These are phyloP conservation scores for Datisca glomerata DNA, from an alignment of 306 rosid genomes.

Conservation along the genomic window DNA sequence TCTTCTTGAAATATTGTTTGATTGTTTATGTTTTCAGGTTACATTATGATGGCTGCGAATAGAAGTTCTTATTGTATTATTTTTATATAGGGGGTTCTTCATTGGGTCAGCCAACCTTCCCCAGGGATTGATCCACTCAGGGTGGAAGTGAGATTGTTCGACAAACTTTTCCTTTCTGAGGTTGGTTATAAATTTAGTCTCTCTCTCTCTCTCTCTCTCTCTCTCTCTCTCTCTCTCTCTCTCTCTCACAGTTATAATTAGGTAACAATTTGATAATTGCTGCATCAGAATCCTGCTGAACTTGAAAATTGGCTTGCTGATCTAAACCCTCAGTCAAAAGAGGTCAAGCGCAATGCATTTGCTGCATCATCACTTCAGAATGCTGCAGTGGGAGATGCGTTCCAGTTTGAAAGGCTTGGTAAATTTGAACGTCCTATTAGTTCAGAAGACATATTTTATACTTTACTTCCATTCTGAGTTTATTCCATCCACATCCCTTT, in stretches of 20 bases:
- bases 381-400: constrained; percentile 55
- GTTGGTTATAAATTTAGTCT: constrained; percentile 25
- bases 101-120: constrained; percentile 84
- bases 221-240: too few relatives aligned
- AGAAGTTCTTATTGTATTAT: background rate
- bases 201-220: background rate
- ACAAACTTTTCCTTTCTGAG: constrained; percentile 78
- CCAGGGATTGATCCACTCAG: constrained; percentile 74
- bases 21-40: constrained; percentile 2
- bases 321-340: constrained; percentile 67
- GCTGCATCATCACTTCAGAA: constrained; percentile 38
- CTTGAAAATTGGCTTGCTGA: constrained; percentile 90
- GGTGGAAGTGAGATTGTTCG: constrained; percentile 83
- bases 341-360: constrained; percentile 45
- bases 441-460: too few relatives aligned
- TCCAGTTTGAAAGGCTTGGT: constrained; percentile 98
- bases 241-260: too few relatives aligned
- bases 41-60: constrained; percentile 1
- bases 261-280: constrained; percentile 1
- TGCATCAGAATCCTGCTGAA: constrained; percentile 80
- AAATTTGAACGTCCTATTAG: too few relatives aligned
- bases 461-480: too few relatives aligned
- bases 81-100: constrained; percentile 71
- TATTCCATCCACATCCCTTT: too few relatives aligned
- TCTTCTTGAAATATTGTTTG: constrained; percentile 8